Evolutionary conservation across 306 rosid genomes (phyloP), one percentile per base, ranked within the genome.

Genomic region (Senna siamea): DNA sequence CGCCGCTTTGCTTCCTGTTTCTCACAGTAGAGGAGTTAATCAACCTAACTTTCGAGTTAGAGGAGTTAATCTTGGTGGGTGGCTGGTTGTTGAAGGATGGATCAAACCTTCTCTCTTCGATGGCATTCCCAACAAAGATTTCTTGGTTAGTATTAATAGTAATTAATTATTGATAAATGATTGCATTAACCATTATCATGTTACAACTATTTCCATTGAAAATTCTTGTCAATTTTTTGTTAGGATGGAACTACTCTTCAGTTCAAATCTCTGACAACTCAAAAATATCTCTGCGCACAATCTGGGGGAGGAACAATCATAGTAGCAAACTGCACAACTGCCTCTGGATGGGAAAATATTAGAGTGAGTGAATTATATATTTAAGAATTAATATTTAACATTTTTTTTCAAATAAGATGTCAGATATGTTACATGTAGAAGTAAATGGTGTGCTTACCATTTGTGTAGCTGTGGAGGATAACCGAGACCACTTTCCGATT

Each of bases 41-140:
- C 77, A n/a, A n/a, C 58, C 52, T 0, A 51, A 38, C 13, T 76
- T 75, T 72, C n/a, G 43, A 56, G 66, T 88, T 10, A 89, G 18
- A 77, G 90, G 93, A 7, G 93, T 89, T 46, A 89, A 83, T 69
- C 77, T 92, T 0, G 97, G 97, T 38, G 96, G 96, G n/a, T 92
- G 97, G 96, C 80, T 92, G 1, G 90, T 89, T 4, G 83, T 90
- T 5, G 97, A 92, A 80, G 97, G 96, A 67, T 92, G 96, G 97
- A 92, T 92, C 2, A 85, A 89, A 77, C 97, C 96, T 71, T 83
- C 90, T 58, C 93, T 92, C 37, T 89, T 92, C 19, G 92, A 89
- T 54, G 92, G 81, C 61, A 89, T 92, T 59, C 89, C 89, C 58
- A 89, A 89, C 80, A 92, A 88, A 46, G 96, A 92, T 63, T 80